Evolutionary conservation across 1,284 basidiomycete genomes (phyloP), one percentile per base, ranked within the genome.

Genomic region (Neonothopanus nambi): DNA sequence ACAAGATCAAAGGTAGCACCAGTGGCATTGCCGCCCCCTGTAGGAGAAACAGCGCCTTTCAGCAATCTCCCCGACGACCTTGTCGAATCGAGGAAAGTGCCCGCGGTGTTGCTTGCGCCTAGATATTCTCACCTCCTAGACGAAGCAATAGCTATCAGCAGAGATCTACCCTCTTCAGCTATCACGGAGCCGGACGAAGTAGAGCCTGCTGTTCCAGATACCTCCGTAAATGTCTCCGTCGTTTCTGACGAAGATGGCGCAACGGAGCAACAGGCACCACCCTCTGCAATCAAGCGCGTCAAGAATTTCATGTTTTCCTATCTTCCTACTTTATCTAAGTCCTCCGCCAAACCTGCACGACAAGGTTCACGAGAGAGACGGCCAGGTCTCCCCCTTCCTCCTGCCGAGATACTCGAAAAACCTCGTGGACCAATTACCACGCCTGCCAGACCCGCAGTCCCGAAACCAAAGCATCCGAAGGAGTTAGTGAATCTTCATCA

Each of bases 241-340:
- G 26, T 3, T 26, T 18, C 18, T 30, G 24, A 26, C 18, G 13
- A 17, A 17, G 42, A 39, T 5, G 18, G 15, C 21, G 15, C 54
- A 9, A 21, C 39, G 39, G 58, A 40, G 58, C 55, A 33, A 57
- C 65, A 38, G 43, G 61, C 24, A 33, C 30, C 30, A 13, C 67
- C 69, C 1, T 63, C 55, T 6, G 42, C 77, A 28, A 67, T 71
- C 18, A 72, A 65, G 26, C 72, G 72, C 23, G 66, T 78, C 49
- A 82, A 75, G 57, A 79, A 80, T 3, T 75, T 83, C 61, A 61
- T 86, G 43, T 81, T 76, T 59, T 85, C 83, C 5, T 85, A 84
- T 62, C 74, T 85, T n/a, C 81, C 82, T 20, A 72, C 70, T 1
- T 63, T 77, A 11, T 70, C 76, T 38, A 75, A 73, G 59, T 64